A percentile compares a stretch with the other conserved stretches of the same genome.
Evolutionary conservation across 495 filamentous ascomycete genomes (phyloP).

Genomic region (Aspergillus wentii): DNA sequence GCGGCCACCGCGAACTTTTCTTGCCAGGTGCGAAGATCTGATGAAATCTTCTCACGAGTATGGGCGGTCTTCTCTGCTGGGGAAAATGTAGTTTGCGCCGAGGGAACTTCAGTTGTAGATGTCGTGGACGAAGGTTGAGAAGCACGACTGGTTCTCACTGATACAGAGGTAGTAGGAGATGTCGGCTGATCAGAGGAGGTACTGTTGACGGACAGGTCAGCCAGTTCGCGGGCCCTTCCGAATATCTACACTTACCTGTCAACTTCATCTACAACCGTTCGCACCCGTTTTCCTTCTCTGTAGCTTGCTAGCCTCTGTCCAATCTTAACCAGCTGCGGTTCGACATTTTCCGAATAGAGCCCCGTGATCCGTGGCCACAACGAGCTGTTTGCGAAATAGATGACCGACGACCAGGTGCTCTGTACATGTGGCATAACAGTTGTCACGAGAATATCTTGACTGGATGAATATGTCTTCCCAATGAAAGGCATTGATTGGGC

Average conservation of each 20-base stretch:
- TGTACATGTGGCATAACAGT: conserved; percentile 68
- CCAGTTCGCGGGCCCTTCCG: neutral
- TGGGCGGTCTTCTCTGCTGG: conserved; percentile 43
- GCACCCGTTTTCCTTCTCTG: conserved; percentile 58
- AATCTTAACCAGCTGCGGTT: conserved; percentile 91
- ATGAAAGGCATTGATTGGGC: conserved; percentile 66
- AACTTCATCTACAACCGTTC: conserved; percentile 52
- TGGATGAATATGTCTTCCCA: conserved; percentile 59
- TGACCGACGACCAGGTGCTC: conserved; percentile 61
- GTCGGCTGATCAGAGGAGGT: conserved; percentile 25
- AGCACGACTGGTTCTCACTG: conserved; percentile 13
- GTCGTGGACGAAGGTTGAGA: conserved; percentile 18
- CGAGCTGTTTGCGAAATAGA: conserved; percentile 64
- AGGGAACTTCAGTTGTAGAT: conserved; percentile 15
- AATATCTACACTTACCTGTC: conserved; percentile 35
- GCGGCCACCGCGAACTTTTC: conserved; percentile 77
- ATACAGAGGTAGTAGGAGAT: conserved; percentile 14
- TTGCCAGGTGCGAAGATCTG: conserved; percentile 79
- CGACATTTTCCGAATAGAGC: conserved; percentile 84
- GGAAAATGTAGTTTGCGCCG: conserved; percentile 24
- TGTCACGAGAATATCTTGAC: conserved; percentile 61
- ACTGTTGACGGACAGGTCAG: conserved; percentile 19
- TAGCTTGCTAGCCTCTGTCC: conserved; percentile 84
- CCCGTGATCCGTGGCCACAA: conserved; percentile 76
- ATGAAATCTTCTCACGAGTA: conserved; percentile 62